Percentiles rank a stretch among this genome's conserved stretches.
phyloP scores from a whole-genome alignment of 2,329 filamentous ascomycete species.

The Colletotrichum orchidophilum region DNA sequence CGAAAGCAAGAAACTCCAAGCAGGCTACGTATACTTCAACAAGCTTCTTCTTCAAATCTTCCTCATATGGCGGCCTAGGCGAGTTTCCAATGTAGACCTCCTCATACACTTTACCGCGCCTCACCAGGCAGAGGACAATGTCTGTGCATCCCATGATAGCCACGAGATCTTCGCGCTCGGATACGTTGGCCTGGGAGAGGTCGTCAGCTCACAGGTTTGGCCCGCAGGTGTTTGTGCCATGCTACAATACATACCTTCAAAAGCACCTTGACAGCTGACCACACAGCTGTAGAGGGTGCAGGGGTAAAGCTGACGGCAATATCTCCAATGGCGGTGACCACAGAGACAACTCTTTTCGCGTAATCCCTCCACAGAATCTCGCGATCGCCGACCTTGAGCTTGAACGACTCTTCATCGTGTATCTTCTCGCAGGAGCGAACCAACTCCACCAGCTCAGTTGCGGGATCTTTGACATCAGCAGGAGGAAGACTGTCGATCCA shows the following conservation, averaged over 20 bases:
- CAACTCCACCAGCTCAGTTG: not conserved
- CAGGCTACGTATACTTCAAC: not conserved
- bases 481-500: not conserved
- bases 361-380: not conserved
- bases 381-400: not conserved
- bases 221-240: not conserved
- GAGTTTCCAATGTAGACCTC: not conserved
- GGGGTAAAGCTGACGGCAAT: not conserved
- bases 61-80: not conserved
- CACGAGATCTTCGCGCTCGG: not conserved
- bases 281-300: not conserved
- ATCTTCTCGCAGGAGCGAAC: not conserved
- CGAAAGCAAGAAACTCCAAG: not conserved
- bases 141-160: not conserved
- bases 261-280: not conserved
- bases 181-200: not conserved
- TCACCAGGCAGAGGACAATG: not conserved
- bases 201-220: not conserved
- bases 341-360: not conserved
- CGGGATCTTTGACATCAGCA: rapidly evolving
- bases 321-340: not conserved
- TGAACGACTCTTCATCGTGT: not conserved
- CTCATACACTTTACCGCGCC: not conserved
- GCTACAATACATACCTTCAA: not conserved
- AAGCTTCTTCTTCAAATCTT: not conserved